Percentiles rank a stretch among this genome's conserved stretches.
These are phyloP conservation scores for Crepidotus variabilis DNA, from an alignment of 768 basidiomycete genomes.

Conservation along the genomic window DNA sequence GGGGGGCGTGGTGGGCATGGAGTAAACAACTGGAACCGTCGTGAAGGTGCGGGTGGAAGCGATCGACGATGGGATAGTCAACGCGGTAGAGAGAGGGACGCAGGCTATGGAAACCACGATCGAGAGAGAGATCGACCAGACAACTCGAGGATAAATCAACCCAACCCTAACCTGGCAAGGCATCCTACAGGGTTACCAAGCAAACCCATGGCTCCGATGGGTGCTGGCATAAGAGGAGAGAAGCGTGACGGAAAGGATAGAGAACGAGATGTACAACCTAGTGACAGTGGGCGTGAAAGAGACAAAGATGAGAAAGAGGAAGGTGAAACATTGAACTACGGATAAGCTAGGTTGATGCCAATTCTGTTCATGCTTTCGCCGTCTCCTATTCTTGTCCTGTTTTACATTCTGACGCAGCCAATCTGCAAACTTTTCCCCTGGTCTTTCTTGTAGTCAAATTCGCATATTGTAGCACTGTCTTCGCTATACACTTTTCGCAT, in stretches of 20 bases:
- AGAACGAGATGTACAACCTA: not conserved
- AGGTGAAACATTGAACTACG: not conserved
- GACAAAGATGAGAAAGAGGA: not conserved
- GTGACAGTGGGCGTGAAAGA: not conserved
- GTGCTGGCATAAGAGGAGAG: not conserved
- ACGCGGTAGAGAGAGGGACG: not conserved
- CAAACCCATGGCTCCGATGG: slow-evolving; percentile 6
- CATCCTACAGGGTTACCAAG: slow-evolving; percentile 2
- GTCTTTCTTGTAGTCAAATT: too few relatives aligned
- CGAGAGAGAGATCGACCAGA: not conserved
- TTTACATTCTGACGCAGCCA: too few relatives aligned
- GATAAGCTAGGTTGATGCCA: not conserved
- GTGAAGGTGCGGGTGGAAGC: not conserved
- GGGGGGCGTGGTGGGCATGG: slow-evolving; percentile 4
- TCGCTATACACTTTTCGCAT: too few relatives aligned
- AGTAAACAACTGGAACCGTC: not conserved
- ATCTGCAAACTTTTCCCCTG: too few relatives aligned
- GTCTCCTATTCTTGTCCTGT: too few relatives aligned
- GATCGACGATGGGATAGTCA: not conserved
- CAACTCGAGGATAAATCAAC: not conserved
- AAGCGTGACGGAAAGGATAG: not conserved
- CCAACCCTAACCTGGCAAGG: not conserved
- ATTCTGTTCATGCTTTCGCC: not conserved
- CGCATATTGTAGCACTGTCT: too few relatives aligned
- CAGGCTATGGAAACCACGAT: not conserved